Base-by-base conservation (phyloP, 2,329 filamentous ascomycete species). In the Claviceps africana region DNA sequence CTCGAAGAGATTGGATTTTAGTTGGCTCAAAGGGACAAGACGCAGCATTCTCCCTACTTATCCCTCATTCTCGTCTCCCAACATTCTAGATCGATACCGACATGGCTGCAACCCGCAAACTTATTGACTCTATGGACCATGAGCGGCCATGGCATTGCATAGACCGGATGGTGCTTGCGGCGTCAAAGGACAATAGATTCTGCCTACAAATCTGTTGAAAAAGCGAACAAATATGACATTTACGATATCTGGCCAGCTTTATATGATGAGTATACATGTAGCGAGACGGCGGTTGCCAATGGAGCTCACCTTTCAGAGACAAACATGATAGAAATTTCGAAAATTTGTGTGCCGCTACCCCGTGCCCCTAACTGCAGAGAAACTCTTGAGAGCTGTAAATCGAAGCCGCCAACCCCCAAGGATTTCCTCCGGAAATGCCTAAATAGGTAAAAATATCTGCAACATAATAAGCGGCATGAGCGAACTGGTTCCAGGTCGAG, bases 391-490 rank as follows among this genome's bases (percentile, higher is more conserved):
- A 78, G 56, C 65, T 73, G 57, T 80, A 79, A 33, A 80, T 69
- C 4, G 77, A 79, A 11, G 82, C 75, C 59, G 72, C 76, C 53
- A 88, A 66, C 1, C 75, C 76, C 73, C 78, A 87, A 1, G 72
- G 64, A 61, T 88, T 88, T 0, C 72, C 72, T 11, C 69, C 71
- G 17, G 72, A 72, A 52, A 88, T 78, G 3, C 79, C 78, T 30
- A 88, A 68, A 62, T 85, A 76, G 1, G 84, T 86, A 61, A 77
- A 86, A 1, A 78, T 81, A 70, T 88, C 83, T 81, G 51, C 33
- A 6, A 40, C 39, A 45, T 28, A 15, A 28, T 35, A 50, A 33
- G 42, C 30, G 8, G 13, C 59, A 57, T 46, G 4, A 33, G 31
- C 22, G 17, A 21, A 39, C 10, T 17, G 11, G 9, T 4, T 5